These are phyloP conservation scores for Saxophila tyrrhenica DNA, from an alignment of 495 filamentous ascomycete species.

Conservation along the genomic window DNA sequence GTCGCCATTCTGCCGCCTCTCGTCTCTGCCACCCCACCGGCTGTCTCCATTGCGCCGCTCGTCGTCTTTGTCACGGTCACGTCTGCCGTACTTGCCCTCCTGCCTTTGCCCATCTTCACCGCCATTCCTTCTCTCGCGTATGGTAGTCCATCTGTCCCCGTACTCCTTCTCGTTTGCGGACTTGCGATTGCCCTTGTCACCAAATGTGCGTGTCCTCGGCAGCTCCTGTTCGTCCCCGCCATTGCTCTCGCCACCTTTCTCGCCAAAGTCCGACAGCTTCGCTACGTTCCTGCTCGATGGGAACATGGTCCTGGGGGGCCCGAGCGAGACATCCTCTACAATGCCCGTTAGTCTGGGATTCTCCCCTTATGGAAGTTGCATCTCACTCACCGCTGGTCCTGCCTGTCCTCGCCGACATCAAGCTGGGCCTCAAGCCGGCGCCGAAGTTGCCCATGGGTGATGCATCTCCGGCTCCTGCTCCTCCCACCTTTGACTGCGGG, in stretches of 20 bases:
- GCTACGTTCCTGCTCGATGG: conserved; percentile 14
- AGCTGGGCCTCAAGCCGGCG: conserved; percentile 10
- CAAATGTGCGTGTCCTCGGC: conserved; percentile 21
- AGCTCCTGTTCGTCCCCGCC: conserved; percentile 14
- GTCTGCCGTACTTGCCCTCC: conserved; percentile 40
- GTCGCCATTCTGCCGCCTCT: conserved; percentile 15
- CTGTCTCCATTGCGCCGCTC: conserved; percentile 40
- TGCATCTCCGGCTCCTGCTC: conserved; percentile 3
- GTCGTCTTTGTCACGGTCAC: conserved; percentile 41
- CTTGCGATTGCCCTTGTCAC: conserved; percentile 27
- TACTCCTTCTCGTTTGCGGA: conserved; percentile 37
- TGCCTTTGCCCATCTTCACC: conserved; percentile 48
- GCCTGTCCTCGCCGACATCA: neutral
- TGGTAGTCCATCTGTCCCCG: conserved; percentile 45
- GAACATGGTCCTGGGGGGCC: conserved; percentile 13
- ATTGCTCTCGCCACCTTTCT: conserved; percentile 15
- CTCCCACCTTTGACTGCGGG: neutral
- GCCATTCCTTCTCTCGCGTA: conserved; percentile 41
- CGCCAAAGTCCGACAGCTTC: conserved; percentile 8
- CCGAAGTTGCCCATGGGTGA: conserved; percentile 19
- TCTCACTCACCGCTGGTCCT: conserved; percentile 11
- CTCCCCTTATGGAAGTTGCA: too few species aligned
- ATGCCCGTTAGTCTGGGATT: neutral
- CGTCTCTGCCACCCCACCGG: conserved; percentile 10
- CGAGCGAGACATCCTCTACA: conserved; percentile 16